Evolutionary conservation across 805 yeast genomes (phyloP).

Genomic region (Millerozyma acaciae): DNA sequence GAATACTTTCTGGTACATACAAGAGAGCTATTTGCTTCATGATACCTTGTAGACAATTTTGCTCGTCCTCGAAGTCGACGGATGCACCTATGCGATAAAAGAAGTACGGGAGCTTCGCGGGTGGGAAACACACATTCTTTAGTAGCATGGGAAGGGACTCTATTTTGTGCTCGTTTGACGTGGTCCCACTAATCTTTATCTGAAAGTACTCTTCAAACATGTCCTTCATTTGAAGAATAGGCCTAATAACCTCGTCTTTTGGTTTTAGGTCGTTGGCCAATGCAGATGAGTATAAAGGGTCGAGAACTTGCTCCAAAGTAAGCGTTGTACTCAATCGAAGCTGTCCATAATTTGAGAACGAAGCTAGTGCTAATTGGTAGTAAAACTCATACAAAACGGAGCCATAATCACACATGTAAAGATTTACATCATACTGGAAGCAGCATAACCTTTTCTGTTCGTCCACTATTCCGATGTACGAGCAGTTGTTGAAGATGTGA

Average conservation of each 20-base stretch:
- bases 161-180: slow-evolving; percentile 33
- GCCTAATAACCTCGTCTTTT: slow-evolving; percentile 13
- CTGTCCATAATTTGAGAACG: slow-evolving; percentile 78
- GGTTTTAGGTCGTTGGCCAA: slow-evolving; percentile 11
- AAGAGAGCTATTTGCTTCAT: slow-evolving; percentile 66
- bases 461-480: slow-evolving; percentile 83
- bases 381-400: slow-evolving; percentile 63
- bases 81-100: slow-evolving; percentile 55
- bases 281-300: slow-evolving; percentile 24
- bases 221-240: slow-evolving; percentile 49
- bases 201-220: slow-evolving; percentile 83
- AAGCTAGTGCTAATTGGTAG: slow-evolving; percentile 74
- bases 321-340: slow-evolving; percentile 20
- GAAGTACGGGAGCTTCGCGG: slow-evolving; percentile 63
- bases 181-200: slow-evolving; percentile 38
- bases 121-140: slow-evolving; percentile 58
- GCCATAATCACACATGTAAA: slow-evolving; percentile 79
- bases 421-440: slow-evolving; percentile 76
- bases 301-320: slow-evolving; percentile 30
- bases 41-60: slow-evolving; percentile 62
- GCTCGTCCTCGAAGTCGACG: slow-evolving; percentile 66
- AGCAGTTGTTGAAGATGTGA: slow-evolving; percentile 61
- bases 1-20: slow-evolving; percentile 60
- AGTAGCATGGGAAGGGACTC: slow-evolving; percentile 64
- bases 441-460: slow-evolving; percentile 64